Percentiles rank a stretch among this genome's conserved stretches.
These are phyloP conservation scores for Lantana camara DNA, from an alignment of 257 asterid genomes.

Conservation along the genomic window DNA sequence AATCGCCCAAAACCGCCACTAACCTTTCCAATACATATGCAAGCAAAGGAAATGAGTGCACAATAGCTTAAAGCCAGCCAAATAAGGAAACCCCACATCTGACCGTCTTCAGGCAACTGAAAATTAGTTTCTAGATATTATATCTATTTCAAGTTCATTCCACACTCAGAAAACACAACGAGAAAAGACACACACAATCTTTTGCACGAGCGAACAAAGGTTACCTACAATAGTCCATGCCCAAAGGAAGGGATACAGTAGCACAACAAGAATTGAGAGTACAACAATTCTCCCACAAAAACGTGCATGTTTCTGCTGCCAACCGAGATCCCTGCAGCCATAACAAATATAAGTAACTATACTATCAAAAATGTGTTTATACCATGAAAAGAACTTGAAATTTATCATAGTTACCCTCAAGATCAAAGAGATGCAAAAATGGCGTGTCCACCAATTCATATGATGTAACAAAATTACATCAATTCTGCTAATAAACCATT, in stretches of 20 bases:
- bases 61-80: constrained; percentile 97
- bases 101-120: constrained; percentile 96
- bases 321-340: constrained; percentile 81
- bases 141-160: constrained; percentile 25
- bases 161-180: not conserved
- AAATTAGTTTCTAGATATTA: constrained; percentile 22
- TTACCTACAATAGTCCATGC: constrained; percentile 88
- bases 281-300: constrained; percentile 85
- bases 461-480: not conserved
- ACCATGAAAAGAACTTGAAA: constrained; percentile 8
- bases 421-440: constrained; percentile 7
- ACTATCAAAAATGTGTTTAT: not conserved
- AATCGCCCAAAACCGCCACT: no score
- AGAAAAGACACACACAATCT: constrained; percentile 61
- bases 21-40: constrained; percentile 88
- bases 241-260: constrained; percentile 87
- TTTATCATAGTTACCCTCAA: not conserved
- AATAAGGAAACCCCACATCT: constrained; percentile 97
- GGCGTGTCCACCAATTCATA: not conserved
- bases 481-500: not conserved
- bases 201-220: constrained; percentile 85
- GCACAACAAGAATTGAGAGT: constrained; percentile 68
- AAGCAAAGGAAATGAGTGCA: constrained; percentile 84
- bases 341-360: not conserved
- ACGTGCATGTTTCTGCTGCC: constrained; percentile 86